Evolutionary conservation across 1,139 yeast species (phyloP), one percentile per base, ranked within the genome.

Genomic region (Kurtzmaniella quercitrusa): DNA sequence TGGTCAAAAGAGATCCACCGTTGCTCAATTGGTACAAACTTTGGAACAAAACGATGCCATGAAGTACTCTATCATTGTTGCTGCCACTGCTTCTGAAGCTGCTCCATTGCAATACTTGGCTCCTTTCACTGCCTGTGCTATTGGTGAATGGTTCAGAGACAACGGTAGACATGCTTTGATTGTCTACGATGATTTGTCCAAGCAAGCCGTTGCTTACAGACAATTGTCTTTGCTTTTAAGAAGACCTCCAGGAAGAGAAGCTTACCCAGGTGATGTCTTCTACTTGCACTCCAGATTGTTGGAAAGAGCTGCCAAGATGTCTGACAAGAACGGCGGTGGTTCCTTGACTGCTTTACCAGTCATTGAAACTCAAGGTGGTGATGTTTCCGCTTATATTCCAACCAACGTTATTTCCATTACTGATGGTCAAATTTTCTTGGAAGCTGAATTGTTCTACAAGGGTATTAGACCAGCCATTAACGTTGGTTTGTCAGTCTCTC

Each of bases 101-200:
- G 98, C 99, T 74, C 99, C 98, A 73, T 83, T 94, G 75, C 99
- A 93, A 82, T 93, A 90, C 81, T 79, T 93, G 72, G 98, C 99
- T 80, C 99, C 99, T 71, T 93, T 94, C 96, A 90, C 98, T 62
- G 99, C 93, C 62, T 85, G 95, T 73, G 96, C 99, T 68, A 91
- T 94, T 71, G 97, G 98, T 80, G 99, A 93, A 81, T 93, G 98
- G 98, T 93, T 93, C 94, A 90, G 98, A 85, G 98, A 93, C 82
- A 93, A 93, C 75, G 97, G 96, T 70, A 86, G 75, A 73, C 98
- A 93, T 75, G 95, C 98, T 63, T 80, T 93, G 78, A 93, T 93
- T 75, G 80, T 90, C 82, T 93, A 81, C 78, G 98, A 91, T 74
- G 98, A 91, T 77, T 84, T 91, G 79, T 91, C 98, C 69, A 91